Conservation (phyloP, 805 yeast genomes). For the Kluyveromyces nonfermentans region DNA sequence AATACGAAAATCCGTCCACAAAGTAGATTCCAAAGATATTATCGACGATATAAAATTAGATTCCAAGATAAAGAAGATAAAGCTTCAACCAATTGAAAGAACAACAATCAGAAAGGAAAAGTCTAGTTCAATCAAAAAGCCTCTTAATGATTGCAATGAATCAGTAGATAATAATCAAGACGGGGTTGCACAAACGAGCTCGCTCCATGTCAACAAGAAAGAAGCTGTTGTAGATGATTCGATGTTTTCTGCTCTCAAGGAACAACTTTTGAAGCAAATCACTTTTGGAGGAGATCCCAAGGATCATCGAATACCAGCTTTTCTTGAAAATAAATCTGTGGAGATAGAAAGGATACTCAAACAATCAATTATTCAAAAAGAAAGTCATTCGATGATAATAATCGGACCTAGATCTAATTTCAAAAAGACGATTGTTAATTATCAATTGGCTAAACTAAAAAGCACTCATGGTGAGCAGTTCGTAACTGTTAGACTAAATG, state of each 20-base stretch:
- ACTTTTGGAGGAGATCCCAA: constrained; percentile 15
- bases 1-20: constrained; percentile 17
- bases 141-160: background rate
- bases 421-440: constrained; percentile 54
- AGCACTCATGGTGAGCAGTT: constrained; percentile 39
- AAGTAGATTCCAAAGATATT: constrained; percentile 16
- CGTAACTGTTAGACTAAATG: constrained; percentile 56
- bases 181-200: background rate
- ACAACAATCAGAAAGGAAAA: too few relatives aligned
- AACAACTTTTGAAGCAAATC: constrained; percentile 15
- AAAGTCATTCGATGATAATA: constrained; percentile 72
- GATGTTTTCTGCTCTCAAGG: constrained; percentile 13
- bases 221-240: constrained; percentile 5
- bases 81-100: constrained; percentile 10
- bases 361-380: constrained; percentile 55
- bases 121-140: background rate
- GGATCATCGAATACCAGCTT: constrained; percentile 14
- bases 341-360: constrained; percentile 52
- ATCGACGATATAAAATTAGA: constrained; percentile 19
- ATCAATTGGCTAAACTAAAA: constrained; percentile 41
- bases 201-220: background rate
- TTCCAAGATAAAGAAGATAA: constrained; percentile 12
- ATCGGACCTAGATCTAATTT: constrained; percentile 79
- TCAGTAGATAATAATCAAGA: background rate
- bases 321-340: constrained; percentile 17